These are phyloP conservation scores for Oryza punctata DNA, from an alignment of 176 grass and related monocot genomes.

Conservation along the genomic window DNA sequence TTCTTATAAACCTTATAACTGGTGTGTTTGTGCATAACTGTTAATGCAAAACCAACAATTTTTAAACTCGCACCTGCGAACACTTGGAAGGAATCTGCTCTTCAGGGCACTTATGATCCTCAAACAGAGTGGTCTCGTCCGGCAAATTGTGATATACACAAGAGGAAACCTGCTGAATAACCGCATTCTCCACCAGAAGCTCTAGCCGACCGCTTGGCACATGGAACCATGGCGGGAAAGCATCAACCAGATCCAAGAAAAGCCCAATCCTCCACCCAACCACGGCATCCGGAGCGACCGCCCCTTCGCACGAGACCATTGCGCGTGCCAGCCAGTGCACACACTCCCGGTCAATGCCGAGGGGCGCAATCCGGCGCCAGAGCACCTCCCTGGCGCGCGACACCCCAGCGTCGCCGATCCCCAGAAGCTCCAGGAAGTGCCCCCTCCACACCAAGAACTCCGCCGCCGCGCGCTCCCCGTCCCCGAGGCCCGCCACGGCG, in stretches of 20 bases:
- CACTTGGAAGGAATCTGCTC: slow-evolving; percentile 83
- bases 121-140: slow-evolving; percentile 62
- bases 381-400: slow-evolving; percentile 66
- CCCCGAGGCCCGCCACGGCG: slow-evolving; percentile 50
- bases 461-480: slow-evolving; percentile 36
- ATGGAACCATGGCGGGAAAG: slow-evolving; percentile 67
- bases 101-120: slow-evolving; percentile 81
- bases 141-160: slow-evolving; percentile 87
- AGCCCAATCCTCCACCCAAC: slow-evolving; percentile 64
- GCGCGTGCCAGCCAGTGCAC: slow-evolving; percentile 64
- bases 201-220: slow-evolving; percentile 67
- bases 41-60: not conserved
- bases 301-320: slow-evolving; percentile 65
- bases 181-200: slow-evolving; percentile 66
- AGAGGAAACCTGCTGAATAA: slow-evolving; percentile 68
- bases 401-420: slow-evolving; percentile 52
- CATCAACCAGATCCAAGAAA: slow-evolving; percentile 84
- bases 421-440: slow-evolving; percentile 86
- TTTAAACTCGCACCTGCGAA: slow-evolving; percentile 63
- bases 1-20: slow-evolving; percentile 12
- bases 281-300: slow-evolving; percentile 44
- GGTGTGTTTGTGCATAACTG: slow-evolving; percentile 24
- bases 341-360: slow-evolving; percentile 53
- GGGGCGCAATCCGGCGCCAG: slow-evolving; percentile 59
- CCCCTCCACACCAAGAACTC: slow-evolving; percentile 79